Evolutionary conservation across 352 stramenopile genomes (phyloP).

Genomic region (Globisporangium acanthophoron): DNA sequence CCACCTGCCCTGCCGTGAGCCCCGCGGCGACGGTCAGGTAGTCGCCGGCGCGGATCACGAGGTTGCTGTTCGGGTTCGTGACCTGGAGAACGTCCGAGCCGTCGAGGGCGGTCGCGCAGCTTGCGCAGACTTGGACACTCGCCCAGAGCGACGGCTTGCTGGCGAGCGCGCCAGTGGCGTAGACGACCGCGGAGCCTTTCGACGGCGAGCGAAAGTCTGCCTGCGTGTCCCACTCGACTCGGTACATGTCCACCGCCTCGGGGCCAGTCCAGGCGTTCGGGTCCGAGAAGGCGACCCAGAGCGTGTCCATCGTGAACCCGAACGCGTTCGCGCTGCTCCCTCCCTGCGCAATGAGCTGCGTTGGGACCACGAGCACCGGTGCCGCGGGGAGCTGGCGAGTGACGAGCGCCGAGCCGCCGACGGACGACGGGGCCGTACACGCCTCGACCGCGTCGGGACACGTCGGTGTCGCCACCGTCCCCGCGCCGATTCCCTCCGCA

Average conservation of each 20-base stretch:
- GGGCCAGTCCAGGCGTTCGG: slow-evolving; percentile 66
- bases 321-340: slow-evolving; percentile 34
- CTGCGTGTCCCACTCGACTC: slow-evolving; percentile 87
- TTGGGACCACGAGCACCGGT: slow-evolving; percentile 40
- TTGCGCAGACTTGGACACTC: slow-evolving; percentile 31
- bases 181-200: slow-evolving; percentile 35
- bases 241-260: slow-evolving; percentile 80
- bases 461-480: slow-evolving; percentile 66
- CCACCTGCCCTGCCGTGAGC: slow-evolving; percentile 4
- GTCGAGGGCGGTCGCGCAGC: slow-evolving; percentile 36
- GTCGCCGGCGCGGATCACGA: slow-evolving; percentile 26
- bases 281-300: slow-evolving; percentile 62
- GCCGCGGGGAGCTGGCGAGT: slow-evolving; percentile 56
- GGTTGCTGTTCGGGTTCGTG: slow-evolving; percentile 21
- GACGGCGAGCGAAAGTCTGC: slow-evolving; percentile 48
- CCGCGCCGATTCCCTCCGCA: slow-evolving; percentile 63
- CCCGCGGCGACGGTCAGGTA: slow-evolving; percentile 45
- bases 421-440: slow-evolving; percentile 35
- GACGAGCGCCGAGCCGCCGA: slow-evolving; percentile 21
- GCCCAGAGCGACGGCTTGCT: slow-evolving; percentile 39
- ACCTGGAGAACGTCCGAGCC: slow-evolving; percentile 21
- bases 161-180: slow-evolving; percentile 3
- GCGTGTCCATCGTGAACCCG: slow-evolving; percentile 57
- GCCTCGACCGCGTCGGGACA: slow-evolving; percentile 84
- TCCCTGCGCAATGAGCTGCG: slow-evolving; percentile 29